Conservation (phyloP, 202 grass and related monocot genomes). For the Carex sylvatica region DNA sequence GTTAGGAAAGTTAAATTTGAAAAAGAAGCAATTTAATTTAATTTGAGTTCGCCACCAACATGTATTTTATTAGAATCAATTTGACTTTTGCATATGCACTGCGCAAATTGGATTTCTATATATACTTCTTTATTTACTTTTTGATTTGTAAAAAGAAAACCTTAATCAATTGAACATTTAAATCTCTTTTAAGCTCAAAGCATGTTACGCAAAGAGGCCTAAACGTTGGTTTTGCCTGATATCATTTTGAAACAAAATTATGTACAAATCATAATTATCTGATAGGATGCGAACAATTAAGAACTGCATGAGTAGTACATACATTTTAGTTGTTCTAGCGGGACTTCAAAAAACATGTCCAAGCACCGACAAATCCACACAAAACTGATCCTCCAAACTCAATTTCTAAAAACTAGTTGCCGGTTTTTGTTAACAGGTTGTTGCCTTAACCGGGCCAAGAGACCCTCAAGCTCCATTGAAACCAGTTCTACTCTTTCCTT, state of each 20-base stretch:
- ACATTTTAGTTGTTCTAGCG: background rate
- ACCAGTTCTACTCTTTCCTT: conserved; percentile 53
- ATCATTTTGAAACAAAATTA: background rate
- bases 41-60: background rate
- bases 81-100: background rate
- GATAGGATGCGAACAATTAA: background rate
- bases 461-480: conserved; percentile 40
- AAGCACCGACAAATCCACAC: background rate
- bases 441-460: conserved; percentile 50
- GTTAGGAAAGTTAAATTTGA: background rate
- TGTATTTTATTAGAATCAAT: background rate
- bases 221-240: background rate
- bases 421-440: conserved; percentile 21
- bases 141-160: background rate
- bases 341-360: background rate
- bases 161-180: background rate
- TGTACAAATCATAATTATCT: background rate
- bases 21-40: background rate
- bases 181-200: background rate
- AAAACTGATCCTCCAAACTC: background rate
- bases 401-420: background rate
- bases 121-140: background rate
- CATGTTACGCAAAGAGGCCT: background rate
- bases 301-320: background rate
- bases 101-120: background rate